Base-by-base conservation (phyloP, 805 yeast species). In the Pichia rugopelliculosa region DNA sequence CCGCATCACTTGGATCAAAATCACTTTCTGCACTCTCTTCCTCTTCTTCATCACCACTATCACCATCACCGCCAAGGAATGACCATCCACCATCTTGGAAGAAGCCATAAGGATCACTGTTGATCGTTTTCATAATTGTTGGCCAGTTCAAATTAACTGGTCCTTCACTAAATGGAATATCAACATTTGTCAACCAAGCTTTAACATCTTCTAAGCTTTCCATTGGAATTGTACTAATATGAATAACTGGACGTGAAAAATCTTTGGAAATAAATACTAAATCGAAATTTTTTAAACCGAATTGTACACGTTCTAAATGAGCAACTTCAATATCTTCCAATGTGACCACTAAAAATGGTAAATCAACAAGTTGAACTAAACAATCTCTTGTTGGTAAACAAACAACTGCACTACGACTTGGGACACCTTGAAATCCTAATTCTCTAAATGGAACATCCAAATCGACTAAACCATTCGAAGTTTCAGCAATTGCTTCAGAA, bases 361-460 rank as follows among this genome's bases (percentile, higher is more conserved):
- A 91, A 61, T 93, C 99, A 51, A 89, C 78, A 53, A 93, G 75
- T 70, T 91, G 98, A 42, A 93, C 85, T 58, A 93, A 75, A 74
- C 98, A 93, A 65, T 93, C 98, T 61, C 98, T 82, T 0, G 98
- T 90, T 44, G 99, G 99, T 80, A 91, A 86, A 75, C 96, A 84
- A 59, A 84, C 81, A 17, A 93, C 96, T 15, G 95, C 85, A 8
- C 97, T 87, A 61, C 98, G 78, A 66, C 84, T 86, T 36, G 99
- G 98, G 24, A 93, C 99, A 77, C 99, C 99, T 56, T 82, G 87
- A 77, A 93, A 93, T 25, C 98, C 99, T 47, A 93, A 76, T 62
- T 93, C 98, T 62, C 96, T 80, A 71, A 93, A 88, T 34, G 99
- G 97, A 46, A 87, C 79, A 67, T 93, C 99, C 48, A 93, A 81